A percentile compares a stretch with the other conserved stretches of the same genome.
These are phyloP conservation scores for Coniosporium apollinis DNA, from an alignment of 495 filamentous ascomycete species.

Conservation along the genomic window DNA sequence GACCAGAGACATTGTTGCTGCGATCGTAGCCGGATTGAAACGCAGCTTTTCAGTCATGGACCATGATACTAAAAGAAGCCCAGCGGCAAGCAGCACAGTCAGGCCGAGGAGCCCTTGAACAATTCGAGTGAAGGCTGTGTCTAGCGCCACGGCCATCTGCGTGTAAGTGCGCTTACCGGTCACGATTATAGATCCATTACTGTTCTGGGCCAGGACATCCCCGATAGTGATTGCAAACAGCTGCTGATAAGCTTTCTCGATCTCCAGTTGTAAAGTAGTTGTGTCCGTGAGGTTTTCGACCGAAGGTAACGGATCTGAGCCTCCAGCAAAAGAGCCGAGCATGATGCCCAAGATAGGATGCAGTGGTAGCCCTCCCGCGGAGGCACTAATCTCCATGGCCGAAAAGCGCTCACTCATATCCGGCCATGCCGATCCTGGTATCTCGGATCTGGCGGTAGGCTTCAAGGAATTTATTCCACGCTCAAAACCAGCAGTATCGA, in stretches of 20 bases:
- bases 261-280: no score
- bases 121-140: slow-evolving; percentile 21
- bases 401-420: slow-evolving; percentile 1
- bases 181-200: no score
- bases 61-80: slow-evolving; percentile 10
- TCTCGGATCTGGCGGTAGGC: neutral
- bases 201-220: no score
- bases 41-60: slow-evolving; percentile 5
- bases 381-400: no score
- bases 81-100: slow-evolving; percentile 12
- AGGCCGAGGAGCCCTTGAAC: slow-evolving; percentile 24
- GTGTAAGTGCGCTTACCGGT: neutral
- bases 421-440: neutral
- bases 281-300: no score
- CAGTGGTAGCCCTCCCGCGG: no score
- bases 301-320: no score
- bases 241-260: no score
- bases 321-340: no score
- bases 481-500: slow-evolving; percentile 21
- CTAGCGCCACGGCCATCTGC: slow-evolving; percentile 20
- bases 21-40: slow-evolving; percentile 16
- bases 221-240: no score
- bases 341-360: no score
- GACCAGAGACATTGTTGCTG: slow-evolving; percentile 18
- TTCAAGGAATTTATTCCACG: neutral